These are phyloP conservation scores for Conringia planisiliqua DNA, from an alignment of 345 rosid species.

Conservation along the genomic window DNA sequence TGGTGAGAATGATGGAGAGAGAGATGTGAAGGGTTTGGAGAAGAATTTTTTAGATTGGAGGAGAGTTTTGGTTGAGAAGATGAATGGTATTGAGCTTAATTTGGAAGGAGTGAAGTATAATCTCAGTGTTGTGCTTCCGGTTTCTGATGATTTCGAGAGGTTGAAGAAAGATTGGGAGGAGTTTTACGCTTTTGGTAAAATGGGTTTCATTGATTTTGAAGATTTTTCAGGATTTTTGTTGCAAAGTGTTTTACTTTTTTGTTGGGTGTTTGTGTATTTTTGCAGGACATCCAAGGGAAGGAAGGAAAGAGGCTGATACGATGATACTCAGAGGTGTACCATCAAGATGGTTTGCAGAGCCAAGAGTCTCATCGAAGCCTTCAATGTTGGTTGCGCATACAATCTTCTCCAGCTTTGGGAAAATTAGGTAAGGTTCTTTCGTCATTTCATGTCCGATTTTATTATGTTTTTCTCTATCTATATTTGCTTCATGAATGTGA, in stretches of 20 bases:
- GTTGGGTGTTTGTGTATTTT: background rate
- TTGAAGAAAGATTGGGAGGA: slow-evolving; percentile 86
- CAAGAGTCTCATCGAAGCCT: slow-evolving; percentile 90
- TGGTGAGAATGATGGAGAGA: slow-evolving; percentile 32
- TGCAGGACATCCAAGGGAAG: slow-evolving; percentile 60
- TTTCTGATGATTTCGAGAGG: slow-evolving; percentile 62
- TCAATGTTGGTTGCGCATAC: slow-evolving; percentile 89
- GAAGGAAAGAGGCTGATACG: slow-evolving; percentile 71
- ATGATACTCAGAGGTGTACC: slow-evolving; percentile 71
- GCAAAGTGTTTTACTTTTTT: background rate
- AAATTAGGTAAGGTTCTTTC: slow-evolving; percentile 54
- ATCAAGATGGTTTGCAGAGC: slow-evolving; percentile 94
- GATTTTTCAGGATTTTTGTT: background rate
- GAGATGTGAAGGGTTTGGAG: slow-evolving; percentile 48
- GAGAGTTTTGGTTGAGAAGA: slow-evolving; percentile 53
- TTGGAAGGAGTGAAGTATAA: slow-evolving; percentile 74
- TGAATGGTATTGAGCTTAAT: slow-evolving; percentile 85
- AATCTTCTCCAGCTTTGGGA: slow-evolving; percentile 78
- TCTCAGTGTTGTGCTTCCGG: slow-evolving; percentile 53
- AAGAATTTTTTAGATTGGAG: slow-evolving; percentile 87
- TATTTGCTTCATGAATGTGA: background rate
- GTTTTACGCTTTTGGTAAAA: slow-evolving; percentile 56
- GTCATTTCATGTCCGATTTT: background rate
- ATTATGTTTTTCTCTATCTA: background rate
- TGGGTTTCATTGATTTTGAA: slow-evolving; percentile 23